Conservation (phyloP, 768 basidiomycete species). For the Rhodotorula diobovata region DNA sequence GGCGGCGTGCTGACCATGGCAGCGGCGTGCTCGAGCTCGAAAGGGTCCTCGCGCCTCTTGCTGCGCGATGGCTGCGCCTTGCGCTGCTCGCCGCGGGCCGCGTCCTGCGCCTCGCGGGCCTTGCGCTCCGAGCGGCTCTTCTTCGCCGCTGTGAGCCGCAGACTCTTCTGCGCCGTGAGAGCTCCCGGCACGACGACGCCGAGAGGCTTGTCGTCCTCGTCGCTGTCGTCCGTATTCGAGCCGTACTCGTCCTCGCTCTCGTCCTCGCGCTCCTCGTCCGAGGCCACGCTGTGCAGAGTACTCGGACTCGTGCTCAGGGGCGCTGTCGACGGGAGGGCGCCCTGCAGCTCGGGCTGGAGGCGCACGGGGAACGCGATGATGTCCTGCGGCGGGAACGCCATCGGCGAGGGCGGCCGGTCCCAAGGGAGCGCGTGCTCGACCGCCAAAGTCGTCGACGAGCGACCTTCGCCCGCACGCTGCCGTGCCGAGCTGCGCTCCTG, state of each 20-base stretch:
- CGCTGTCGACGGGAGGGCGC: neutral
- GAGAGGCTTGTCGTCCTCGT: slow-evolving; percentile 59
- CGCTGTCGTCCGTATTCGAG: neutral
- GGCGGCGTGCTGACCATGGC: slow-evolving; percentile 8
- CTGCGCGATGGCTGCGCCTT: neutral
- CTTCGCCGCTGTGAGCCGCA: slow-evolving; percentile 52
- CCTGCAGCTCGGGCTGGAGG: neutral
- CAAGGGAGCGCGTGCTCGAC: neutral
- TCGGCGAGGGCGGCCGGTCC: neutral
- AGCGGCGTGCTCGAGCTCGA: slow-evolving; percentile 26
- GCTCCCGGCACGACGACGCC: slow-evolving; percentile 79
- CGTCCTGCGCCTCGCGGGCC: slow-evolving; percentile 3
- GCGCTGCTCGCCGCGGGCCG: neutral
- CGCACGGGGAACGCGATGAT: slow-evolving; percentile 25
- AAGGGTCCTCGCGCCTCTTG: slow-evolving; percentile 16
- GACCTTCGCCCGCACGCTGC: neutral
- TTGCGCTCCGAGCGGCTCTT: neutral
- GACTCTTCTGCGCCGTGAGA: slow-evolving; percentile 71
- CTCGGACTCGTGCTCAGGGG: neutral
- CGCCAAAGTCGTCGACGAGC: neutral
- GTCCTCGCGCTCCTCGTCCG: neutral
- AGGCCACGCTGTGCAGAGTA: neutral
- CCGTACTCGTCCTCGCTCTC: slow-evolving; percentile 11
- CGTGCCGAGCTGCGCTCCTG: neutral
- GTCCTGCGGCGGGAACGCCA: neutral